phyloP scores from a whole-genome alignment of 352 stramenopile species.

The Phytopythium vexans region DNA sequence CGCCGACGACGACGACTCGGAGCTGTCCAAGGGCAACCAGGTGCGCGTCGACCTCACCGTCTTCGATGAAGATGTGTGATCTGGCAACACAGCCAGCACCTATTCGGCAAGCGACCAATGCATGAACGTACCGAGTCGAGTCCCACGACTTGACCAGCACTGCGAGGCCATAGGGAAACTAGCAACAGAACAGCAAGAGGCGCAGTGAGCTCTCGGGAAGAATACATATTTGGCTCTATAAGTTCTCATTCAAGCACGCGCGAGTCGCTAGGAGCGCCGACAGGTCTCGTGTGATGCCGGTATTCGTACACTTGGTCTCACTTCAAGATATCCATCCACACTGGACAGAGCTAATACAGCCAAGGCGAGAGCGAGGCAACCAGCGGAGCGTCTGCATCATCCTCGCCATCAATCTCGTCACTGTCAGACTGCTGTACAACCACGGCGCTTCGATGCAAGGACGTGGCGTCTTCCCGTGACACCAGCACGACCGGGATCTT shows the following conservation, averaged over 20 bases:
- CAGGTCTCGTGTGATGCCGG: too few relatives aligned
- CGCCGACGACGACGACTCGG: constrained; percentile 64
- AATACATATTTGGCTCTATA: too few relatives aligned
- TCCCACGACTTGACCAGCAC: too few relatives aligned
- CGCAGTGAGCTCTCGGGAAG: too few relatives aligned
- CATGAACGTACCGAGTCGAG: too few relatives aligned
- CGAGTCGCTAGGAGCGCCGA: too few relatives aligned
- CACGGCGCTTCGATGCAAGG: constrained; percentile 36
- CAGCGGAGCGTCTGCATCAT: constrained; percentile 13
- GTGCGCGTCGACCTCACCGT: constrained; percentile 77
- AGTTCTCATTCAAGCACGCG: too few relatives aligned
- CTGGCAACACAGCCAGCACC: background rate
- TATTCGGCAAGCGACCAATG: background rate
- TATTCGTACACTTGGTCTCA: background rate
- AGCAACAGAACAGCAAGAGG: too few relatives aligned
- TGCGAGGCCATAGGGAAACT: too few relatives aligned
- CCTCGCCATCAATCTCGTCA: background rate
- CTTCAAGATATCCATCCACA: background rate
- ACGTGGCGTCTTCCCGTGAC: constrained; percentile 39
- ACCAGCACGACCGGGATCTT: constrained; percentile 74
- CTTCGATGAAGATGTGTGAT: constrained; percentile 54
- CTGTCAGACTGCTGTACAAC: constrained; percentile 7
- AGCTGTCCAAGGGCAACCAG: constrained; percentile 71
- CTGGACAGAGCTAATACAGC: constrained; percentile 34
- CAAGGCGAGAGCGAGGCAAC: constrained; percentile 57